Percentiles rank a stretch among this genome's conserved stretches.
Evolutionary conservation across 2,329 filamentous ascomycete genomes (phyloP).

Genomic region (Ascocoryne sarcoides): DNA sequence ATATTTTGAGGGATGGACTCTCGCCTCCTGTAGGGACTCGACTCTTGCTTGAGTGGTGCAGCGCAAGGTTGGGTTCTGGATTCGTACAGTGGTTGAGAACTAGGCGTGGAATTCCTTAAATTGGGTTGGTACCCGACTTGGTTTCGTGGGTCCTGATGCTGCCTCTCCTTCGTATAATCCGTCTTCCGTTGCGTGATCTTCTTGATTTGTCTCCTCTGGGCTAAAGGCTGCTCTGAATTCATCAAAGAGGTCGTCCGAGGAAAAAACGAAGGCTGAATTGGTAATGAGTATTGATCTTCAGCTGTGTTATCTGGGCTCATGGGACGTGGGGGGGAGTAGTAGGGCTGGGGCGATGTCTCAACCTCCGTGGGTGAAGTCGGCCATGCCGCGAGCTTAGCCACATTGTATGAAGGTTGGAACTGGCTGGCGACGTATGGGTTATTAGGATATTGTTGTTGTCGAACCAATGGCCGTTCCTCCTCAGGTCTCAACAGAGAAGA

Average conservation of each 20-base stretch:
- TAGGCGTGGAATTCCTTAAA: too few species aligned
- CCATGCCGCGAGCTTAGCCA: slow-evolving; percentile 11
- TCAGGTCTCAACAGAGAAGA: slow-evolving; percentile 16
- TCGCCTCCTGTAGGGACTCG: background rate
- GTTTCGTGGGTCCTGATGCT: too few species aligned
- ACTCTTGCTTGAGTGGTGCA: too few species aligned
- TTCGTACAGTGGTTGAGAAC: too few species aligned
- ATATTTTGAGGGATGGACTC: too few species aligned
- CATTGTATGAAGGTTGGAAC: slow-evolving; percentile 9
- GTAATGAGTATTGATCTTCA: slow-evolving; percentile 7
- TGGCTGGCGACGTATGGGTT: slow-evolving; percentile 7
- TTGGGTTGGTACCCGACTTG: too few species aligned
- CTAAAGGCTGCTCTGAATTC: background rate
- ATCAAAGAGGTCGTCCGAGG: slow-evolving; percentile 2
- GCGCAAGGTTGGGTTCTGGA: too few species aligned
- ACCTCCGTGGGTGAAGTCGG: slow-evolving; percentile 8
- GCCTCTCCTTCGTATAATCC: slow-evolving; percentile 10
- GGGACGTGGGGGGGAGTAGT: slow-evolving; percentile 5
- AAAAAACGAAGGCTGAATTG: slow-evolving; percentile 5
- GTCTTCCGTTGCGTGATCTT: slow-evolving; percentile 14
- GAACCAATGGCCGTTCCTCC: background rate
- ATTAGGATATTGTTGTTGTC: slow-evolving; percentile 2
- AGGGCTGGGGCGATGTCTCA: slow-evolving; percentile 12
- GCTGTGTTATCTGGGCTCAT: background rate
- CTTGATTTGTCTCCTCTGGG: slow-evolving; percentile 15